Evolutionary conservation across 306 rosid species (phyloP).

Genomic region (Purshia tridentata): DNA sequence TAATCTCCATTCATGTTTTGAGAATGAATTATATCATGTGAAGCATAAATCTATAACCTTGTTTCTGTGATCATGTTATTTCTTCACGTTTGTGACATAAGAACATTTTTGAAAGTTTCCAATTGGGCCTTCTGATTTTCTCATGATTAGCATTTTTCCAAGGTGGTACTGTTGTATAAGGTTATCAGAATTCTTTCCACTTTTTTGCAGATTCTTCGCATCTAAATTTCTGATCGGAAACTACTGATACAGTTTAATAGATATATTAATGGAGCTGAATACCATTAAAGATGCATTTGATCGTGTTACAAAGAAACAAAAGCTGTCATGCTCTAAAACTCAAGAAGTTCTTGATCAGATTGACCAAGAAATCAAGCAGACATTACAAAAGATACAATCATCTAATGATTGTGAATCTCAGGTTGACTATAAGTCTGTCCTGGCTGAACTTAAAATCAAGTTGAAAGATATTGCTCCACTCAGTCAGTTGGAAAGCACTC

Average conservation of each 20-base stretch:
- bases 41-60: background rate
- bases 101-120: constrained; percentile 6
- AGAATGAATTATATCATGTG: background rate
- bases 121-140: background rate
- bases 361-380: constrained; percentile 53
- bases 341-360: constrained; percentile 56
- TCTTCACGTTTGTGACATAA: background rate
- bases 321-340: constrained; percentile 64
- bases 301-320: constrained; percentile 66
- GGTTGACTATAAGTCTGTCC: constrained; percentile 41
- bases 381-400: constrained; percentile 58
- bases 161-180: background rate
- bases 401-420: constrained; percentile 32
- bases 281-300: constrained; percentile 67
- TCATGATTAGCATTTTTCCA: background rate
- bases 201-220: constrained; percentile 17
- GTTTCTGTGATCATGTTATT: background rate
- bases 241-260: background rate
- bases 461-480: constrained; percentile 56
- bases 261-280: constrained; percentile 63
- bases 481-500: constrained; percentile 63
- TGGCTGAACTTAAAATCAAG: constrained; percentile 58
- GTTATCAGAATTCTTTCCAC: background rate
- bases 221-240: background rate
- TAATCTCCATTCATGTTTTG: background rate